Base-by-base conservation (phyloP, 1,139 yeast species). In the Protomyces lactucae-debilis region DNA sequence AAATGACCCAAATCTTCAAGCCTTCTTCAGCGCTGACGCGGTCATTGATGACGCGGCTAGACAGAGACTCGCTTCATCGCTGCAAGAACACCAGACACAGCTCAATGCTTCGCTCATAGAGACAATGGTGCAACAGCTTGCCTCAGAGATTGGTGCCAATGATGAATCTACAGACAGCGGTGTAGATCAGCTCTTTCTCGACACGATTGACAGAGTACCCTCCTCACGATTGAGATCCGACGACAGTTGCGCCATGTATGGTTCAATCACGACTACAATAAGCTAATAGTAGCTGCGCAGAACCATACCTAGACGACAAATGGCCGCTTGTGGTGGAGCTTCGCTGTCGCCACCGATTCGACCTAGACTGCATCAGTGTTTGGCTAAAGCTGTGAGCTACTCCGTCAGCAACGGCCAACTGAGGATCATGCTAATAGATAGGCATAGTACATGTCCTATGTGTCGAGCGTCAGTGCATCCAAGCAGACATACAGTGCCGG, bases 351-450 rank as follows among this genome's bases (percentile, higher is more conserved):
- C 98, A 92, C 74, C 80, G 80, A 48, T 92, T 88, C 75, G 98
- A 92, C 73, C 78, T 91, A 70, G 97, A 92, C 70, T 92, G 98
- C 73, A 85, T 92, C 52, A 87, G 87, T 0, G 95, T 96, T 0
- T 92, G 98, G 98, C 77, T 92, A 61, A 83, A 84, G 69, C 78
- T 85, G 67, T n/a, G 9, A 37, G 43, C 40, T 12, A 4, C 14
- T 14, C 2, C 6, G 32, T 9, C 32, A 28, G 8, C 1, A 28
- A 5, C 0, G 32, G 32, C 8, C 2, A n/a, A 14, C 1, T 4
- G 43, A 4, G 9, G 4, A 37, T 37, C 3, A 4, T 14, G 9
- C 43, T 37, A 37, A 37, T 4, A 6, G 6, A 5, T 1, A 37
- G 43, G 14, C 87, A 88, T 71, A 79, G 86, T 1, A 90, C 96